Evolutionary conservation across 257 asterid species (phyloP), one percentile per base, ranked within the genome.

Genomic region (Eustoma russellianum): DNA sequence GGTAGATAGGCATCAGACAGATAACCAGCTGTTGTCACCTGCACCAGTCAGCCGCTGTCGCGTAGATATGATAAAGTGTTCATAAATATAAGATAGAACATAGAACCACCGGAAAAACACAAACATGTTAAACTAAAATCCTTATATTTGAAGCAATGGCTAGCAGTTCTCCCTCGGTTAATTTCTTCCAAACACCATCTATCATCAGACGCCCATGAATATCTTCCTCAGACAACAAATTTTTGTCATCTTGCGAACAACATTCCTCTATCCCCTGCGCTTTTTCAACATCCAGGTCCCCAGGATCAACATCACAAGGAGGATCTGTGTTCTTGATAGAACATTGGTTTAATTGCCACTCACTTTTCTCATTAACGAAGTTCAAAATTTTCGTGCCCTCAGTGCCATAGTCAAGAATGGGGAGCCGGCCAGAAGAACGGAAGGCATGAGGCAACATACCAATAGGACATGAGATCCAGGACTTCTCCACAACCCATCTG

Each of bases 401-500:
- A 17, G 41, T 71, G 63, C 43, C 56, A 19, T 60, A 66, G 54
- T 71, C 79, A 48, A 90, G 86, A 68, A 66, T 46, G 0, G 94
- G 84, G 49, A 76, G 68, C 30, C 60, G 69, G 7, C 96, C 93
- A 0, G 87, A 76, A 33, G 79, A 81, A 55, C 95, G 83, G 50
- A 78, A 61, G 9, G 67, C 18, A 44, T 71, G 74, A n/a, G 93
- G 88, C 17, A 86, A 58, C 96, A 77, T 76, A 44, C 98, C 98
- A 17, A 83, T 76, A 28, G 98, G 96, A 46, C 98, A 83, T 46
- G 79, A 76, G 38, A 58, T 86, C 97, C 95, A 86, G 19, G 83
- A 68, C 64, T 83, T 72, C 0, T 57, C 63, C 52, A 80, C 76
- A 41, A 38, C 46, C 91, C 95, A 81, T 73, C 58, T 69, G 52